Evolutionary conservation across 306 rosid genomes (phyloP).

Genomic region (Cicer arietinum): DNA sequence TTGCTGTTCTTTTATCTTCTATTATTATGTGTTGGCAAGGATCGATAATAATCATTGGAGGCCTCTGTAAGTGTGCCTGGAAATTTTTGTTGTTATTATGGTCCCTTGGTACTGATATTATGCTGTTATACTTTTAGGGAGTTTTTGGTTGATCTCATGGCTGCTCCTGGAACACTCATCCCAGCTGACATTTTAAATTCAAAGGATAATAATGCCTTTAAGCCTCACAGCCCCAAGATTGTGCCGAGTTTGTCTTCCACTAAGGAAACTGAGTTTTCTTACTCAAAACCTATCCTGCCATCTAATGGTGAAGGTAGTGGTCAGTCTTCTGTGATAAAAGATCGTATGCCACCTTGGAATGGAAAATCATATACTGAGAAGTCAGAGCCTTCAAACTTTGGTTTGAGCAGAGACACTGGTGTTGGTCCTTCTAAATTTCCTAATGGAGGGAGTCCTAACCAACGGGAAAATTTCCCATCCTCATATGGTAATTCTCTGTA

Average conservation of each 20-base stretch:
- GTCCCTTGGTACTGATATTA: conserved; percentile 45
- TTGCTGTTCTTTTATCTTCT: conserved; percentile 19
- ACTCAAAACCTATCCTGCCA: conserved; percentile 57
- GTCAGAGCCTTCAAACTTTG: conserved; percentile 55
- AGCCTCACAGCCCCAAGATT: conserved; percentile 64
- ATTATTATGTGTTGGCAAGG: conserved; percentile 24
- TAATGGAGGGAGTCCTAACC: conserved; percentile 51
- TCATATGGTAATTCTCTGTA: conserved; percentile 60
- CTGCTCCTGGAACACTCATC: conserved; percentile 93
- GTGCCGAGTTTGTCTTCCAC: conserved; percentile 58
- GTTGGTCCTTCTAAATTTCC: conserved; percentile 62
- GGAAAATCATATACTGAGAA: conserved; percentile 61
- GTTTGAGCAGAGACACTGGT: conserved; percentile 53
- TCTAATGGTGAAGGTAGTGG: conserved; percentile 82
- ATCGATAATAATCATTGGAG: conserved; percentile 33
- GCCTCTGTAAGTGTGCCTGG: conserved; percentile 14
- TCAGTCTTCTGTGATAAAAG: conserved; percentile 54
- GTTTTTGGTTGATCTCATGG: conserved; percentile 99
- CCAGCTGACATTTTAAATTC: conserved; percentile 80
- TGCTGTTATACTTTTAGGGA: conserved; percentile 73
- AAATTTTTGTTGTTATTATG: conserved; percentile 31
- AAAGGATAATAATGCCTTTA: conserved; percentile 56
- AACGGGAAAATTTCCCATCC: conserved; percentile 56
- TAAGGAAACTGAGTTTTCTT: conserved; percentile 57
- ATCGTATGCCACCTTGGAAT: conserved; percentile 51